These are phyloP conservation scores for Pseudocercospora vitis DNA, from an alignment of 2,329 filamentous ascomycete genomes.

Conservation along the genomic window DNA sequence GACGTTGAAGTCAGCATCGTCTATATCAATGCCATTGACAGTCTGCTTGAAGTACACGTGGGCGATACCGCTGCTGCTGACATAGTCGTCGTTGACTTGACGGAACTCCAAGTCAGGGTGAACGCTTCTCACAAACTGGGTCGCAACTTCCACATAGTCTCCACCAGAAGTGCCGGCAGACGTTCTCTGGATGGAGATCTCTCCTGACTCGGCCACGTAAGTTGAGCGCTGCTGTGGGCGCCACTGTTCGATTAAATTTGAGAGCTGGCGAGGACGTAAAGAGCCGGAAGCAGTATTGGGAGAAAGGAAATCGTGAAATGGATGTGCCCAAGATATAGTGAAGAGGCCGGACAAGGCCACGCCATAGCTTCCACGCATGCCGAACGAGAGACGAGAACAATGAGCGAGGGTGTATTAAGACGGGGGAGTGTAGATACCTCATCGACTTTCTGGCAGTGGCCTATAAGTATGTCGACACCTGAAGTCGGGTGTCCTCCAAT, in stretches of 20 bases:
- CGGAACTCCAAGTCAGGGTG: slow-evolving; percentile 49
- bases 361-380: slow-evolving; percentile 12
- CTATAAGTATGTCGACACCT: neutral
- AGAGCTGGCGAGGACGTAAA: slow-evolving; percentile 12
- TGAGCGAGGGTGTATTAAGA: neutral
- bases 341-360: slow-evolving; percentile 16
- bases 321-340: slow-evolving; percentile 12
- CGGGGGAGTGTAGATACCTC: neutral
- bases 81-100: slow-evolving; percentile 54
- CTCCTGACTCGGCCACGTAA: slow-evolving; percentile 19
- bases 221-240: slow-evolving; percentile 21
- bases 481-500: neutral
- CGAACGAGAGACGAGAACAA: neutral
- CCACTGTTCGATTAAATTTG: slow-evolving; percentile 13
- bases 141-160: slow-evolving; percentile 37
- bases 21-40: slow-evolving; percentile 58
- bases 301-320: slow-evolving; percentile 11
- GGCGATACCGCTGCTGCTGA: slow-evolving; percentile 55
- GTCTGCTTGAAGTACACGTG: slow-evolving; percentile 64
- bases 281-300: neutral
- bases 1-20: slow-evolving; percentile 62
- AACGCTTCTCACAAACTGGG: slow-evolving; percentile 37
- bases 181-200: slow-evolving; percentile 5
- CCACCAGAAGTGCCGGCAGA: slow-evolving; percentile 17
- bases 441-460: neutral